These are phyloP conservation scores for Erodium moschatum DNA, from an alignment of 441 rosid species.

Conservation along the genomic window DNA sequence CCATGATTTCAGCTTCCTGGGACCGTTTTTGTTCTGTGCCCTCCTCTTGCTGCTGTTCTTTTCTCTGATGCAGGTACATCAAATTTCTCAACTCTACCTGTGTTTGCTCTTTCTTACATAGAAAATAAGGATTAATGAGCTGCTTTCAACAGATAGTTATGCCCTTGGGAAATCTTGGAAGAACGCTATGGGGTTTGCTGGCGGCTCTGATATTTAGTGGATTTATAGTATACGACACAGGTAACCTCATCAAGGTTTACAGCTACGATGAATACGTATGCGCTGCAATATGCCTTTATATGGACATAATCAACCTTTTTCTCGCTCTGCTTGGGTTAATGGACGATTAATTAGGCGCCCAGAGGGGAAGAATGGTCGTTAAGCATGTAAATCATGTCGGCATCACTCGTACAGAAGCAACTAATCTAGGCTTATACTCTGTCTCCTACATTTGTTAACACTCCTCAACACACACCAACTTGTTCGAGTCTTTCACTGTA, in stretches of 20 bases:
- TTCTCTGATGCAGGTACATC: conserved; percentile 26
- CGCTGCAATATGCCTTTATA: conserved; percentile 16
- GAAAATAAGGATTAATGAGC: too few species aligned
- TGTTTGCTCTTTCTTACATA: too few species aligned
- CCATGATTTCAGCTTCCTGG: conserved; percentile 38
- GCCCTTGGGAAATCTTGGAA: conserved; percentile 32
- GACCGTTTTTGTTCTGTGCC: conserved; percentile 34
- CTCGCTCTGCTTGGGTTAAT: conserved; percentile 20
- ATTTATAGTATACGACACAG: conserved; percentile 18
- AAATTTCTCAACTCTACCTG: not conserved
- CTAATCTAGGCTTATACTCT: not conserved
- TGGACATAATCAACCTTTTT: conserved; percentile 21
- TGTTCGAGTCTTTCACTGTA: too few species aligned
- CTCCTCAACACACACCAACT: too few species aligned
- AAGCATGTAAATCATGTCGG: not conserved
- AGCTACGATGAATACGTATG: conserved; percentile 17
- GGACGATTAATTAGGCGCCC: not conserved
- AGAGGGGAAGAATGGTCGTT: not conserved
- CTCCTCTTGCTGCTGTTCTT: conserved; percentile 26
- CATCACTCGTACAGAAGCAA: not conserved
- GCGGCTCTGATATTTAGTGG: conserved; percentile 17
- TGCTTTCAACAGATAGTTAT: conserved; percentile 27
- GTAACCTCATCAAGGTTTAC: conserved; percentile 16
- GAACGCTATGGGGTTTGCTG: conserved; percentile 33
- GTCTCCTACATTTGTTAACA: too few species aligned